Evolutionary conservation across 2,329 filamentous ascomycete genomes (phyloP).

Genomic region (Fusarium napiforme): DNA sequence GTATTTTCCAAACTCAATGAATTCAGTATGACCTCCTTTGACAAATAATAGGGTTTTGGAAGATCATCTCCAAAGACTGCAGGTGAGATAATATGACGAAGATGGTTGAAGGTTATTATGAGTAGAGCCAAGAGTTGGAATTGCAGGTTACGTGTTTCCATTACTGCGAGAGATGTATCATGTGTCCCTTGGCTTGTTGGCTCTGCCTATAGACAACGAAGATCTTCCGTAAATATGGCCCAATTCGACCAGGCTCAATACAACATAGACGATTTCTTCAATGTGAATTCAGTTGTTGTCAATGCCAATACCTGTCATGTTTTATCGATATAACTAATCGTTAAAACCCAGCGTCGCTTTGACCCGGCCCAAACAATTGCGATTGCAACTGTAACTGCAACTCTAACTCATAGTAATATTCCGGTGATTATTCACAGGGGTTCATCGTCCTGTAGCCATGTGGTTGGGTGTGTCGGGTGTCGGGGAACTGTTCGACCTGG

Average conservation of each 20-base stretch:
- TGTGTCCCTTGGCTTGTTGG: background rate
- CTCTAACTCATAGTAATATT: slow-evolving; percentile 10
- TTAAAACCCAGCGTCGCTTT: background rate
- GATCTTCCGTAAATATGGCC: background rate
- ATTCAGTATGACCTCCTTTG: slow-evolving; percentile 10
- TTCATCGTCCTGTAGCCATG: slow-evolving; percentile 9
- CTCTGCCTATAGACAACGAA: background rate
- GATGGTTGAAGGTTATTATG: background rate
- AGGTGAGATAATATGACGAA: slow-evolving; percentile 11
- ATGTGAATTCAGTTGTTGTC: background rate
- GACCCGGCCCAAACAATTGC: background rate
- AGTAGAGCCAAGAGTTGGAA: background rate
- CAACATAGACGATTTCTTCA: background rate
- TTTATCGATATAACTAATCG: background rate
- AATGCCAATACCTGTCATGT: background rate
- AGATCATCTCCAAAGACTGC: background rate
- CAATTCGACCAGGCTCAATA: background rate
- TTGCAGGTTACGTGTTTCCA: background rate
- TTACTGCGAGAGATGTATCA: background rate
- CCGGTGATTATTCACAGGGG: slow-evolving; percentile 11
- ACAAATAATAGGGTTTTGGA: slow-evolving; percentile 9
- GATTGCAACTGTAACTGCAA: background rate
- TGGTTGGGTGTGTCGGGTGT: slow-evolving; percentile 31
- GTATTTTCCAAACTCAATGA: background rate
- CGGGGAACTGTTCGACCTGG: background rate